These are phyloP conservation scores for Coccomyxa sp. DNA, from an alignment of 139 green algal species.

Conservation along the genomic window DNA sequence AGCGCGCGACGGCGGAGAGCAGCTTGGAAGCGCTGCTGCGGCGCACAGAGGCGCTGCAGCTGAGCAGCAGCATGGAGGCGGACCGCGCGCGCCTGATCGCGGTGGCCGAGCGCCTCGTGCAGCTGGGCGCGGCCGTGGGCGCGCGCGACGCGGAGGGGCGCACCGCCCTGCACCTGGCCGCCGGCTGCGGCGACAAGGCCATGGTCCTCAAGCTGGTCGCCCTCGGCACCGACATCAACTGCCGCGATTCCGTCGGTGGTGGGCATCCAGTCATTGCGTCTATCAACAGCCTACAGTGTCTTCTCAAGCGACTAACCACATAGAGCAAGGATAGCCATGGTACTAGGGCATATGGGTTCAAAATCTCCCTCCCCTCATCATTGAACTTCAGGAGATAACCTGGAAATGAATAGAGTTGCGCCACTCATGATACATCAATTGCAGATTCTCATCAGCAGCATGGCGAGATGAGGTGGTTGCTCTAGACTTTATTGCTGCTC, in stretches of 20 bases:
- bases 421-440: too few species aligned
- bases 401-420: too few species aligned
- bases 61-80: conserved; percentile 39
- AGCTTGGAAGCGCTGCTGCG: conserved; percentile 38
- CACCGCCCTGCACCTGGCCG: conserved; percentile 48
- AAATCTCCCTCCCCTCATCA: too few species aligned
- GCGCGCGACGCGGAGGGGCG: conserved; percentile 50
- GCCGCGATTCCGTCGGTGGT: conserved; percentile 37
- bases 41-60: conserved; percentile 39
- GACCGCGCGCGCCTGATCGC: conserved; percentile 40
- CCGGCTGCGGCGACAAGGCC: conserved; percentile 45
- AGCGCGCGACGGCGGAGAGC: neutral
- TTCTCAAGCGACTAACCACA: too few species aligned
- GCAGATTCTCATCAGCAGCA: too few species aligned
- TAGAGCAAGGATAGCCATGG: too few species aligned
- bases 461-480: too few species aligned
- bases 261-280: neutral
- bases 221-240: conserved; percentile 55
- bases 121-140: conserved; percentile 34
- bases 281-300: too few species aligned
- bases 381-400: too few species aligned
- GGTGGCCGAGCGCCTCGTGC: conserved; percentile 46
- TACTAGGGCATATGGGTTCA: too few species aligned
- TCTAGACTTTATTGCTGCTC: too few species aligned
- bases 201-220: conserved; percentile 55